Evolutionary conservation across 495 filamentous ascomycete genomes (phyloP).

Genomic region (Xylaria grammica): DNA sequence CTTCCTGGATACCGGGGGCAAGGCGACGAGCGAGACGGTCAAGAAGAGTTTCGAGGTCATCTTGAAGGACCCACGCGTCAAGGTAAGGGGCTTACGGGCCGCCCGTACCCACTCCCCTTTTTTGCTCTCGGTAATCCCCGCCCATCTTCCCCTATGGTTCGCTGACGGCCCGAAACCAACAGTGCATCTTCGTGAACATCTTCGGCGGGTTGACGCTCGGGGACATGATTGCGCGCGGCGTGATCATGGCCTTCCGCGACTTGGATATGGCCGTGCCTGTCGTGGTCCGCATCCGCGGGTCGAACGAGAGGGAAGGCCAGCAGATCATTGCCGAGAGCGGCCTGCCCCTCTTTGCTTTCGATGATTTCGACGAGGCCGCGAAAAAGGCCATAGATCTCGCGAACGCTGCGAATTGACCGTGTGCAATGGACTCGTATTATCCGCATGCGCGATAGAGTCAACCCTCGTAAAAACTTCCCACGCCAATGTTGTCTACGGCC

Average conservation of each 20-base stretch:
- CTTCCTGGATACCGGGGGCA: constrained; percentile 90
- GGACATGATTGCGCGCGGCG: constrained; percentile 87
- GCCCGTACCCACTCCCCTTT: background rate
- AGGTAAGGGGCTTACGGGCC: constrained; percentile 46
- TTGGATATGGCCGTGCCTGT: constrained; percentile 73
- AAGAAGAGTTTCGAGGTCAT: constrained; percentile 76
- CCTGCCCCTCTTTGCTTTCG: constrained; percentile 74
- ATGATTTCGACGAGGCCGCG: constrained; percentile 82
- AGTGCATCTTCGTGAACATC: constrained; percentile 81
- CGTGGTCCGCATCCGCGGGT: constrained; percentile 83
- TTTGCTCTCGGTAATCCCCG: background rate
- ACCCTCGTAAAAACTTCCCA: too few species aligned
- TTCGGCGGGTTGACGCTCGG: constrained; percentile 86
- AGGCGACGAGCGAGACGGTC: constrained; percentile 85
- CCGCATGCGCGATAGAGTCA: too few species aligned
- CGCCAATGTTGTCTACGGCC: too few species aligned
- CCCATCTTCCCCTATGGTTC: background rate
- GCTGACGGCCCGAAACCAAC: background rate
- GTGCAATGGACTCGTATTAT: too few species aligned
- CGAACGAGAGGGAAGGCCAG: constrained; percentile 78
- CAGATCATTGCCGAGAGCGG: constrained; percentile 79
- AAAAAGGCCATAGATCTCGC: constrained; percentile 75
- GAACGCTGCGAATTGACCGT: constrained; percentile 21
- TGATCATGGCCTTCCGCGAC: constrained; percentile 78
- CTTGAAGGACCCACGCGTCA: constrained; percentile 71